Percentiles rank a stretch among this genome's conserved stretches.
Evolutionary conservation across 108 stramenopile species (phyloP).

Genomic region (Pseudonitzschia multiseries): DNA sequence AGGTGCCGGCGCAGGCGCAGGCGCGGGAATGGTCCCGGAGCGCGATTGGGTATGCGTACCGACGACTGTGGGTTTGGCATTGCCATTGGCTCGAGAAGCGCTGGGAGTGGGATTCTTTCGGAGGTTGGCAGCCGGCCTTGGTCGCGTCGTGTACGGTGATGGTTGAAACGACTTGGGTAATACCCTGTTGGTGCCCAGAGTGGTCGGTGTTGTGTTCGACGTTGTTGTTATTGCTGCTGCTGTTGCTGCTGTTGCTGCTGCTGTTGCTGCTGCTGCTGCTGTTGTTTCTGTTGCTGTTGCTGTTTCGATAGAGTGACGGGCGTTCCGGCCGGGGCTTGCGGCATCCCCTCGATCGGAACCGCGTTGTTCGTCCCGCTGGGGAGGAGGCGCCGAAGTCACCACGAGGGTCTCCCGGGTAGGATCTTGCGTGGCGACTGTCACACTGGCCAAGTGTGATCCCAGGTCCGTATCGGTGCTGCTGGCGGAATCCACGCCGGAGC

Average conservation of each 20-base stretch:
- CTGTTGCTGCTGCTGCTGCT: neutral
- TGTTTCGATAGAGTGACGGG: no score
- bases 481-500: neutral
- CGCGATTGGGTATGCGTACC: no score
- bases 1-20: neutral
- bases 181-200: no score
- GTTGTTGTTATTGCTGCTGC: slow-evolving; percentile 9
- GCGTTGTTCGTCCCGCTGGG: no score
- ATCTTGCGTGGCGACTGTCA: no score
- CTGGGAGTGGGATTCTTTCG: neutral
- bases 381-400: no score
- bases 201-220: neutral
- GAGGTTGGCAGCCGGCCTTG: slow-evolving; percentile 1
- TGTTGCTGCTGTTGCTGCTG: neutral
- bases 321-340: no score
- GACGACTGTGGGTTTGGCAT: neutral
- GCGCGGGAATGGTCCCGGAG: neutral
- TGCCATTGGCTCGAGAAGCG: neutral
- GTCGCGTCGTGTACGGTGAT: neutral
- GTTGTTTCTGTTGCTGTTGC: slow-evolving; percentile 7
- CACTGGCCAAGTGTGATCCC: no score
- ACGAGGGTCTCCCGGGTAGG: no score
- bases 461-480: no score
- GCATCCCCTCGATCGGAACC: no score
- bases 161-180: neutral